Conservation (phyloP, 257 asterid genomes). For the Salvia miltiorrhiza region DNA sequence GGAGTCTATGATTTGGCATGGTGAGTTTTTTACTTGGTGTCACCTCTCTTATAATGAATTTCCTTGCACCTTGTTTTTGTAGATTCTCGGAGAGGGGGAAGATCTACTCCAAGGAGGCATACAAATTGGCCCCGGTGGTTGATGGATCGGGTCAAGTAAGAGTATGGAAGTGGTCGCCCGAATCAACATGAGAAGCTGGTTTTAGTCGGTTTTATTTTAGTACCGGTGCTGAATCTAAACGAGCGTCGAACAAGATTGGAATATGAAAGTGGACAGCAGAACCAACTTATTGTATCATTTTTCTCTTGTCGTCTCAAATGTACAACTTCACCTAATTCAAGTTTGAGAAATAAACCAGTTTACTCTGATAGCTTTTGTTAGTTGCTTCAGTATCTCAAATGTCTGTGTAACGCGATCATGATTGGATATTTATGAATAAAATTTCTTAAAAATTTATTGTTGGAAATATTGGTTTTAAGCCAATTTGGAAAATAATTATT, state of each 20-base stretch:
- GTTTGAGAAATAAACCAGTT: conserved; percentile 8
- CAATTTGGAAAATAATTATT: no score
- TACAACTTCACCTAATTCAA: not conserved
- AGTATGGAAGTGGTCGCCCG: conserved; percentile 85
- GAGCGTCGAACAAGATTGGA: not conserved
- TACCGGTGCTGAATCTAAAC: not conserved
- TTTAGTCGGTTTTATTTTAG: not conserved
- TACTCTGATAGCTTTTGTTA: not conserved
- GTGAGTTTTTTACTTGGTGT: no score
- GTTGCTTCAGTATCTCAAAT: not conserved
- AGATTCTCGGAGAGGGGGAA: conserved; percentile 89
- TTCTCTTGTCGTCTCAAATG: not conserved
- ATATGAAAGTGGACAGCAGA: not conserved
- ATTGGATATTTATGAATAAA: not conserved
- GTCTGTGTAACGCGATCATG: not conserved
- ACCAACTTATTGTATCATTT: not conserved
- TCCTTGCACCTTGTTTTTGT: not conserved
- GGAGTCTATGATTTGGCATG: conserved; percentile 90
- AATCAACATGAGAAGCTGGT: conserved; percentile 38
- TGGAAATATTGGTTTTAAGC: no score
- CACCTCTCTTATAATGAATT: no score
- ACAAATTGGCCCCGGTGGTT: conserved; percentile 79
- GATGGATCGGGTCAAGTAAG: conserved; percentile 86
- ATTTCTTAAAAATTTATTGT: no score
- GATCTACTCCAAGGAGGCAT: conserved; percentile 69